Evolutionary conservation across 2,329 filamentous ascomycete genomes (phyloP), one percentile per base, ranked within the genome.

Genomic region (Ophiostoma piceae): DNA sequence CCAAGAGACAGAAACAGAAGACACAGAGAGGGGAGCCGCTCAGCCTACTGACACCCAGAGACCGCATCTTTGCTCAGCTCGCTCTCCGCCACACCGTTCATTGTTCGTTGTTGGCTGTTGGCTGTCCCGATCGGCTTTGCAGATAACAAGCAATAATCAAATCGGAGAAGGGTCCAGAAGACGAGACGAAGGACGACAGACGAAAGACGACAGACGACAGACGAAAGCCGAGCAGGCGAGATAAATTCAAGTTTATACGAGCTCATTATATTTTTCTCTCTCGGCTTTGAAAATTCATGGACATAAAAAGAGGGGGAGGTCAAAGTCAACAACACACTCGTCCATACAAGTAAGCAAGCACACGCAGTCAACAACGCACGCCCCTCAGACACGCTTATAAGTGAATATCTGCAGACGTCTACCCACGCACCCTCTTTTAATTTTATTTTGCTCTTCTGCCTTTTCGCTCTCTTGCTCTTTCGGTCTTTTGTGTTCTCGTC

Each of bases 361-460:
- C 68, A 60, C 26, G 29, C 26, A 66, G 35, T 66, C 60, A 66
- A 69, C 39, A 69, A 29, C 16, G 11, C 51, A 35, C 68, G 32
- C 41, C 68, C 41, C 22, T 26, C 60, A 64, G 47, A 47, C 60
- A 65, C 60, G 32, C 57, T 64, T 65, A 65, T 65, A 65, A 65
- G 60, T 65, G 60, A 65, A 65, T 65, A 37, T 35, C 60, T 39
- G 32, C 60, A 65, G 60, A 39, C 60, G 16, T 65, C 32, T 39
- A 11, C 9, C 43, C 68, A 54, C 68, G 9, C n/a, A 22, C 14
- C 16, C 29, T 39, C 35, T 65, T 14, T 12, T 47, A 39, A 6
- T 29, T 8, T 12, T 47, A 66, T 9, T 41, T 67, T 65, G 8
- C 26, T 35, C 6, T 35, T 35, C 6, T 3, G 3, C 6, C 32